Conservation (phyloP, 208 protist species). For the Trypanosoma scelopori region DNA sequence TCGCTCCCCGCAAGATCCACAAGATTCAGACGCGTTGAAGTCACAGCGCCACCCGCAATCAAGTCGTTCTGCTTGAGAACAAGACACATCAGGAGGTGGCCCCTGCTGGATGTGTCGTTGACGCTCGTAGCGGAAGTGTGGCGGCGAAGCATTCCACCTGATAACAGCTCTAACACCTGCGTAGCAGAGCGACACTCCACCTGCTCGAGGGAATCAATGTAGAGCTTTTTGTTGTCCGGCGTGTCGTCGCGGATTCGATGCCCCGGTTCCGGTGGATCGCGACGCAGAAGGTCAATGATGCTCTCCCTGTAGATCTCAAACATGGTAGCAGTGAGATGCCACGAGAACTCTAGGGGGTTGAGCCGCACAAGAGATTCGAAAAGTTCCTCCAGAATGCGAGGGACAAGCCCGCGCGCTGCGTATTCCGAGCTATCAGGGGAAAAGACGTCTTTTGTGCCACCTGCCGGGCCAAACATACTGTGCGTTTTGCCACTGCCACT, state of each 20-base stretch:
- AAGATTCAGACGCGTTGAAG: constrained; percentile 48
- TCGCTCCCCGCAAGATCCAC: constrained; percentile 88
- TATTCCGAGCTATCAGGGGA: constrained; percentile 13
- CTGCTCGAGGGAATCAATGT: constrained; percentile 39
- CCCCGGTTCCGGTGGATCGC: constrained; percentile 13
- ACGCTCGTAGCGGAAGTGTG: constrained; percentile 39
- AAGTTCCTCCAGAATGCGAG: constrained; percentile 49
- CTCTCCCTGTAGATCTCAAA: constrained; percentile 77
- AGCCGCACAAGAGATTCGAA: constrained; percentile 32
- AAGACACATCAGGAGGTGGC: constrained; percentile 60
- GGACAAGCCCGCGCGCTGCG: constrained; percentile 40
- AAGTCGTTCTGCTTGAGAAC: constrained; percentile 42
- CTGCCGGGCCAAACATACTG: constrained; percentile 56
- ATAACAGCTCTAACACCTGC: constrained; percentile 40
- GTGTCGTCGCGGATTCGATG: constrained; percentile 50
- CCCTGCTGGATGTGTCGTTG: constrained; percentile 72
- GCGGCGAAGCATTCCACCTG: constrained; percentile 31
- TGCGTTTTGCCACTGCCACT: constrained; percentile 68
- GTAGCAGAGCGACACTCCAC: constrained; percentile 27
- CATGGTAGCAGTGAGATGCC: constrained; percentile 31
- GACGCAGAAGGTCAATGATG: constrained; percentile 52
- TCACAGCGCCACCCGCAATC: constrained; percentile 24
- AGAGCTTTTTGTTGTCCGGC: constrained; percentile 29
- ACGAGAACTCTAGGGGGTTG: constrained; percentile 34
- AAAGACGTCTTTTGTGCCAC: constrained; percentile 28